Base-by-base conservation (phyloP, 176 grass and related monocot genomes). In the maize (Zea mays) region DNA sequence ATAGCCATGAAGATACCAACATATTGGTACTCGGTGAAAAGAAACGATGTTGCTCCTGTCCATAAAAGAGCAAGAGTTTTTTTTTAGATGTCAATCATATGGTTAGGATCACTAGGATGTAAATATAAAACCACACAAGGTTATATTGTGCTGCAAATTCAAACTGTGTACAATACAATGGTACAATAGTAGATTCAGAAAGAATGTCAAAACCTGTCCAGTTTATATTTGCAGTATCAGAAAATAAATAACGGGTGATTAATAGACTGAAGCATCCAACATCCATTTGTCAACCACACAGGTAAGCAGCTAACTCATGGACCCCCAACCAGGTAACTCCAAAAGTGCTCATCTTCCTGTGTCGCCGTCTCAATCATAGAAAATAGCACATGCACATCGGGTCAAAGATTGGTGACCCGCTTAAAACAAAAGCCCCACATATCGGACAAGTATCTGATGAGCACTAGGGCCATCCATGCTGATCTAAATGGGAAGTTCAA, bases 1-100 rank as follows among this genome's bases (percentile, higher is more conserved):
- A 85, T 41, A 6, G 59, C 8, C 89, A 91, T 91, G 78, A 91
- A 91, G 35, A 85, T 17, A 70, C 89, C 78, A 78, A 91, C 85
- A 82, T 91, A 91, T 49, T 88, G 89, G 55, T 91, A 91, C 78
- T 85, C 86, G 0, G 85, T 88, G 78, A 88, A 85, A 57, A 91
- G 89, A 38, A 91, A 91, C 0, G 89, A 91, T 59, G 89, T 85
- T 62, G 89, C 89, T 79, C 89, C 85, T 88, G 82, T 33, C 58
- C 51, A 78, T 42, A 91, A 48, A 72, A 59, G 35, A 51, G 48
- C 27, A 75, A 82, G 35, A 10, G 0, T 10, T 20, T 62, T 83
- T 62, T 83, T 49, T 83, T 76, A 86, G 42, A 69, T 17, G 69
- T 19, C 43, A 21, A 73, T 78, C 14, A 16, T 52, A 71, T 51